Conservation (phyloP, 202 grass and related monocot species). For the Zizania palustris region DNA sequence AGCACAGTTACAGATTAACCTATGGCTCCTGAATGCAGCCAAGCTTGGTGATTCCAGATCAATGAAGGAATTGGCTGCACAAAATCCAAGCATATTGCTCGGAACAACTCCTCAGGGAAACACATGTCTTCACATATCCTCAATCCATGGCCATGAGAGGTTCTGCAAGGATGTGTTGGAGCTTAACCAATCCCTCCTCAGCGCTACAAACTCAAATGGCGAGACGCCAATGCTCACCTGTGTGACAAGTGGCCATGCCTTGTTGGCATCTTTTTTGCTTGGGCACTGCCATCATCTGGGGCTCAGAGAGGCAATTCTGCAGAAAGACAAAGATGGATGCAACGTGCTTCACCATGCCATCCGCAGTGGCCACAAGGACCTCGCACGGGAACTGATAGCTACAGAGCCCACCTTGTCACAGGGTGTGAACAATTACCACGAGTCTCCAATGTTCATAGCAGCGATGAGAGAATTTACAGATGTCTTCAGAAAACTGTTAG, state of each 20-base stretch:
- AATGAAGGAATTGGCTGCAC: too few species aligned
- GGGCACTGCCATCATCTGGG: rapidly evolving
- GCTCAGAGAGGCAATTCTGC: not conserved
- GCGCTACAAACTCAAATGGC: not conserved
- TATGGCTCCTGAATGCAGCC: too few species aligned
- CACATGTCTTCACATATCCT: not conserved
- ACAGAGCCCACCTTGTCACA: not conserved
- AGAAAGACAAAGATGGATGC: conserved; percentile 4
- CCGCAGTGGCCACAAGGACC: not conserved
- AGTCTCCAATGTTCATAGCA: conserved; percentile 44
- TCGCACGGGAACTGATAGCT: not conserved
- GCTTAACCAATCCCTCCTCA: not conserved
- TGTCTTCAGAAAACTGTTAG: too few species aligned
- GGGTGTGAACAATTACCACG: not conserved
- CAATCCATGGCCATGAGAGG: not conserved
- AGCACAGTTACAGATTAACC: too few species aligned
- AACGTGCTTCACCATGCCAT: conserved; percentile 49
- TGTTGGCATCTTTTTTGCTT: not conserved
- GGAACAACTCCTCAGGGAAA: conserved; percentile 36
- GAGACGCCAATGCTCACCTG: conserved; percentile 44
- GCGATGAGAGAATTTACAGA: conserved; percentile 29
- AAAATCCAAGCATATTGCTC: too few species aligned
- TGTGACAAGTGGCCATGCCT: not conserved
- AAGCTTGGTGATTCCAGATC: too few species aligned
- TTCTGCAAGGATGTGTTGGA: not conserved